Conservation (phyloP, 192 early-diverging fungal species). For the Linnemannia elongata region DNA sequence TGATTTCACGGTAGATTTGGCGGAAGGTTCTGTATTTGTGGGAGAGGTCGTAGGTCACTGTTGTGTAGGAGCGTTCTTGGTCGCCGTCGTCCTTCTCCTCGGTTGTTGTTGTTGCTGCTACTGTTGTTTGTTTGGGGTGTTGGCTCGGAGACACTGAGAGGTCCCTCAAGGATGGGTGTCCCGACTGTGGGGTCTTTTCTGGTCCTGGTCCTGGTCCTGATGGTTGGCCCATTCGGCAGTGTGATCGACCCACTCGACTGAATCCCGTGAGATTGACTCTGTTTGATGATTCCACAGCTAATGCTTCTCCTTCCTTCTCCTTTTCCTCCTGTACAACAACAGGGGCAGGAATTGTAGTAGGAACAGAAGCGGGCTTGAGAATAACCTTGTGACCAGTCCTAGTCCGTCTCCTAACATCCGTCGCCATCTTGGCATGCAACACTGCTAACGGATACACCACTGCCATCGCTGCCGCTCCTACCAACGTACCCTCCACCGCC, state of each 20-base stretch:
- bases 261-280: background rate
- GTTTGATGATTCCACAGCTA: background rate
- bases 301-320: background rate
- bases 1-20: background rate
- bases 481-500: constrained; percentile 10
- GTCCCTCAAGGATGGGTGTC: background rate
- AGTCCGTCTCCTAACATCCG: constrained; percentile 25
- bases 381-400: background rate
- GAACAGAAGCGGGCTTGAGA: background rate
- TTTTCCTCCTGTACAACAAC: background rate
- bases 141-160: background rate
- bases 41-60: constrained; percentile 2
- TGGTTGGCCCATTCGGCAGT: background rate
- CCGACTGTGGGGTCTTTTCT: background rate
- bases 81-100: background rate
- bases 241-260: constrained; percentile 28
- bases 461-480: constrained; percentile 6
- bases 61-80: background rate
- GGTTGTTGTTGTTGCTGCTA: background rate
- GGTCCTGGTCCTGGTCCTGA: background rate
- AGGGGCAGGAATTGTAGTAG: background rate
- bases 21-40: constrained; percentile 19
- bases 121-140: background rate
- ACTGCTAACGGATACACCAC: constrained; percentile 24
- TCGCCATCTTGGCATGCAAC: constrained; percentile 34